Base-by-base conservation (phyloP, 352 stramenopile genomes). In the Thalassiosira sp. region DNA sequence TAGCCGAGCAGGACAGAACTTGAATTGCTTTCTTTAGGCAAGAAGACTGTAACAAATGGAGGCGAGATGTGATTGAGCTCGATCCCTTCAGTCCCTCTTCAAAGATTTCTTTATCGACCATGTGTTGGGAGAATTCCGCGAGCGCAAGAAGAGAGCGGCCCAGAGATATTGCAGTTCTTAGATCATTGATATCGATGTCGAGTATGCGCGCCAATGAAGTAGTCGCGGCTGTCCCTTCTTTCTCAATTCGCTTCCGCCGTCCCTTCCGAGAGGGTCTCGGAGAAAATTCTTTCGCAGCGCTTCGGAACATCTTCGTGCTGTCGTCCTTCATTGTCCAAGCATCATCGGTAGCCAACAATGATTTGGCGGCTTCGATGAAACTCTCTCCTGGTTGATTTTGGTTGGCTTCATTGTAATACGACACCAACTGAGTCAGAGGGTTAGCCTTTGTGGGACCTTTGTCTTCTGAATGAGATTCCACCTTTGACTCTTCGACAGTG, bases 1-100 rank as follows among this genome's bases (percentile, higher is more conserved):
- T 78, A 3, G 69, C 65, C 25, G 59, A 54, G 24, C 40, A 72
- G 10, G 76, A 79, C 15, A 79, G 64, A 20, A 79, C 56, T 31
- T 79, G 57, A 48, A 84, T 76, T 3, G 76, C 67, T 67, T 76
- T 57, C 43, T 70, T 66, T 25, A 84, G 35, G 24, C 69, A 84
- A 49, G 48, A 64, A 20, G 37, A 57, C 27, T 76, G 67, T 20
- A 74, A 51, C 22, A 43, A 11, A 13, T 70, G 52, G 52, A 82
- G 61, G 15, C 52, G 27, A 42, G 61, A 60, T 31, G 40, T 63
- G 31, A 61, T 6, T 20, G 28, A 61, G 11, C 11, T 65, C 20
- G 71, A 56, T 3, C 63, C 60, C 16, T 57, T 68, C 35, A 24
- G 0, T 28, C 52, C 49, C 22, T 64, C 52, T 6, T 48, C 5